A percentile compares a stretch with the other conserved stretches of the same genome.
Conservation (phyloP, 108 stramenopile genomes). For the Cylindrotheca closterium region DNA sequence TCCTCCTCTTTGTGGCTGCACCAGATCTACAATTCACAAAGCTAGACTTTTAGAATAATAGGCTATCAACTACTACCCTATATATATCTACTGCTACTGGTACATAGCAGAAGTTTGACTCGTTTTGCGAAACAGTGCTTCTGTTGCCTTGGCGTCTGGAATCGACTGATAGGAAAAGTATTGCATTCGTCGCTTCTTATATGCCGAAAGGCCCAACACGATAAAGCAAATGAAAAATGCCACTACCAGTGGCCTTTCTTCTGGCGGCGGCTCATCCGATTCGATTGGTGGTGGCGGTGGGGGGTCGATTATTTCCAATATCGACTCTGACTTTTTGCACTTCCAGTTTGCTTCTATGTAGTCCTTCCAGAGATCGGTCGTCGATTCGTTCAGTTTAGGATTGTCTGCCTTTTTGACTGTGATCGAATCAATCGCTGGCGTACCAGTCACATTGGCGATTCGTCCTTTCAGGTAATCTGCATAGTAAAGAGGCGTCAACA, state of each 20-base stretch:
- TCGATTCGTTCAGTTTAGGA: background rate
- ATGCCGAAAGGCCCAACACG: background rate
- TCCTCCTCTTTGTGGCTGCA: no score
- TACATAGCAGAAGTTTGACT: no score
- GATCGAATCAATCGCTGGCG: background rate
- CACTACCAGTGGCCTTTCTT: background rate
- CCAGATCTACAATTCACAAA: no score
- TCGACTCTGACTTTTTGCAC: background rate
- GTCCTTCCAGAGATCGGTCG: background rate
- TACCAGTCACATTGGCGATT: background rate
- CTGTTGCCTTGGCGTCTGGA: background rate
- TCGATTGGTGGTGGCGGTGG: background rate
- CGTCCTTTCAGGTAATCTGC: background rate
- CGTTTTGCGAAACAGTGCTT: background rate
- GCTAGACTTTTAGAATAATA: no score
- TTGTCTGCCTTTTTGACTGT: background rate
- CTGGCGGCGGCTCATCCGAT: background rate
- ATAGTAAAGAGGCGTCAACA: background rate
- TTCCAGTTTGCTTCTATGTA: background rate
- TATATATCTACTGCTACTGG: no score
- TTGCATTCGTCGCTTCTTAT: background rate
- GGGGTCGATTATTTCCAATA: background rate
- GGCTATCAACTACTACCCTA: no score
- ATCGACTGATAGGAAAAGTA: background rate
- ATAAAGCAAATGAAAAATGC: background rate